Percentiles rank a stretch among this genome's conserved stretches.
Conservation (phyloP, 148 eudicot species). For the Cornus suecica region DNA sequence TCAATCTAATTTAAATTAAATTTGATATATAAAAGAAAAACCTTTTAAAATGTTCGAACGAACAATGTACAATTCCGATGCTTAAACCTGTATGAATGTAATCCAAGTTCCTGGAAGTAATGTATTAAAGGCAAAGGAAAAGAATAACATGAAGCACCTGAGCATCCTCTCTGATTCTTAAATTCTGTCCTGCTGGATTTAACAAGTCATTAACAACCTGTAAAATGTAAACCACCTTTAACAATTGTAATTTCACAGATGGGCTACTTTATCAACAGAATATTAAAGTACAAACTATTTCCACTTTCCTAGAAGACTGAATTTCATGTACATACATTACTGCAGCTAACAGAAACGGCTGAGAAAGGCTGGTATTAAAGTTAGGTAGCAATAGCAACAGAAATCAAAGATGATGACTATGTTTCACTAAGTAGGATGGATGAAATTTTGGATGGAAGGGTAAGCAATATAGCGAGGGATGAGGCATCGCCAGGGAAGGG, state of each 20-base stretch:
- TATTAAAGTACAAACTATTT: not conserved
- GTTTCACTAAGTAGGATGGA: too few relatives aligned
- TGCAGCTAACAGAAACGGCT: not conserved
- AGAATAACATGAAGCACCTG: slow-evolving; percentile 50
- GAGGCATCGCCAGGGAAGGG: too few relatives aligned
- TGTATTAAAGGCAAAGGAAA: slow-evolving; percentile 1
- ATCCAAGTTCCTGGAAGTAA: not conserved
- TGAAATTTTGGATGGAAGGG: not conserved
- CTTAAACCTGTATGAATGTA: not conserved
- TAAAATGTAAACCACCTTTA: slow-evolving; percentile 17
- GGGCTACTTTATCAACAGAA: not conserved
- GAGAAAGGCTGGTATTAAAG: slow-evolving; percentile 11
- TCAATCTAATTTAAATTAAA: not conserved
- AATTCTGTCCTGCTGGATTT: slow-evolving; percentile 98
- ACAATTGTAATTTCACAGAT: slow-evolving; percentile 1
- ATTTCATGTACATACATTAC: not conserved
- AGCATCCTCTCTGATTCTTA: slow-evolving; percentile 88
- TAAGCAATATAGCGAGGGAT: not conserved
- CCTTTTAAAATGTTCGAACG: not conserved
- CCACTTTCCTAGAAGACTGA: not conserved
- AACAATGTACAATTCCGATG: not conserved
- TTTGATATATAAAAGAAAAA: not conserved
- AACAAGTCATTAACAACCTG: slow-evolving; percentile 98
- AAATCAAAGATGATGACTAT: not conserved
- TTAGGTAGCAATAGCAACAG: slow-evolving; percentile 30